Base-by-base conservation (phyloP, 129 eudicot species). In the Pulicaria dysenterica region DNA sequence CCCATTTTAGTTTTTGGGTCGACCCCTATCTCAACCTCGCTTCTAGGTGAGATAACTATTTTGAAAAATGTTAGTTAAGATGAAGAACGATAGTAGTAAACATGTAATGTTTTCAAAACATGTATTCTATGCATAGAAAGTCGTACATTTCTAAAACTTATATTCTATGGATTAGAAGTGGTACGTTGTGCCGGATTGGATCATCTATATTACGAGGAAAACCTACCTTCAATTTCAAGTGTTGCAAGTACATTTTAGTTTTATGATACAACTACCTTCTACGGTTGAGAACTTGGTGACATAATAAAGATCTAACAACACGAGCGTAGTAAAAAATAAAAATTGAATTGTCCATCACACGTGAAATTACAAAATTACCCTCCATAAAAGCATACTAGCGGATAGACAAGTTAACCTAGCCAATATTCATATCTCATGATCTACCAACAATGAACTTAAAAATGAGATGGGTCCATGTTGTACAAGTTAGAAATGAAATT, bases 201-300 rank as follows among this genome's bases (percentile, higher is more conserved):
- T 72, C 67, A 46, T 43, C 45, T 39, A 58, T 44, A 57, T 37
- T n/a, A 17, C 8, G 34, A 17, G 41, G 13, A 14, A 61, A 40
- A 50, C 36, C 17, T 16, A 68, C 8, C 38, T 9, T 50, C 16
- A 50, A 64, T 3, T 38, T 42, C 36, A 47, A 43, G 37, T 40
- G 53, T 3, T 38, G 31, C 36, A 47, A 43, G 37, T 40, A 55
- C 72, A 53, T 74, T 14, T 64, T 51, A 39, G 75, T 12, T 19
- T 17, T 11, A 71, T 71, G 75, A 56, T 56, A 42, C 66, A 71
- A 71, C 66, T 55, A 71, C 47, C 56, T 31, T 46, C 57, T 67
- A 56, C 4, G 7, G 43, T 57, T 43, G 57, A 19, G 24, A 34
- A 15, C 19, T 56, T 42, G 65, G 41, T 70, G 42, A 45, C 56